Percentiles rank a stretch among this genome's conserved stretches.
phyloP scores from a whole-genome alignment of 768 basidiomycete genomes.

The Hygrocybe punicea region DNA sequence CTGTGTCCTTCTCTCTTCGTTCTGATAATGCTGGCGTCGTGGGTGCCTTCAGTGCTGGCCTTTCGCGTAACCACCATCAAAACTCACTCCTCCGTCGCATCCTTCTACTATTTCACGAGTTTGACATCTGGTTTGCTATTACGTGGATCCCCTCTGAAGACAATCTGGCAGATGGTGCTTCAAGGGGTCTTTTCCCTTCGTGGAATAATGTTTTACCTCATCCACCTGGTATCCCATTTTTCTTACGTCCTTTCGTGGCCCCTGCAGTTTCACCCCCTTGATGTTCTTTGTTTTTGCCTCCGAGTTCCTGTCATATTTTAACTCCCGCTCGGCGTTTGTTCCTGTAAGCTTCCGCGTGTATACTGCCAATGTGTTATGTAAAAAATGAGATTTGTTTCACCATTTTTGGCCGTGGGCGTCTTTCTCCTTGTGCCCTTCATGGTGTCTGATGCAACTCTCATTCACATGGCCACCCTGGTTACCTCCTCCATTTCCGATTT shows the following conservation, averaged over 20 bases:
- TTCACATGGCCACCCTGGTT: too few species aligned
- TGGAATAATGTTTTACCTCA: neutral
- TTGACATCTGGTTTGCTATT: constrained; percentile 26
- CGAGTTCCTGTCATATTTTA: too few species aligned
- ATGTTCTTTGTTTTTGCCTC: too few species aligned
- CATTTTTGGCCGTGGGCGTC: too few species aligned
- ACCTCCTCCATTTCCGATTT: too few species aligned
- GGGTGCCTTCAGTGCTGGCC: constrained; percentile 23
- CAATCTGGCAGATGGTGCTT: constrained; percentile 23
- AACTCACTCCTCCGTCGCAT: constrained; percentile 29
- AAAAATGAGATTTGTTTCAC: too few species aligned
- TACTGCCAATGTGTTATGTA: too few species aligned
- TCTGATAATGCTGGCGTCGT: constrained; percentile 34
- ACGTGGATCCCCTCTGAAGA: constrained; percentile 22
- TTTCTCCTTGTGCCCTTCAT: too few species aligned
- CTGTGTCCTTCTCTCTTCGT: constrained; percentile 20
- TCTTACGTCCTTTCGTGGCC: neutral
- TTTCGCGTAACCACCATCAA: constrained; percentile 27
- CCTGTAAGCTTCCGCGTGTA: too few species aligned
- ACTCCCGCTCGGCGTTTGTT: too few species aligned
- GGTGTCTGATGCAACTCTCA: too few species aligned
- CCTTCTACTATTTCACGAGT: constrained; percentile 15
- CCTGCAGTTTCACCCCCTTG: neutral
- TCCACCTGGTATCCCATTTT: neutral
- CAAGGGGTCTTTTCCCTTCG: neutral